A percentile compares a stretch with the other conserved stretches of the same genome.
These are phyloP conservation scores for Chenopodium formosanum DNA, from an alignment of 148 eudicot genomes.

Conservation along the genomic window DNA sequence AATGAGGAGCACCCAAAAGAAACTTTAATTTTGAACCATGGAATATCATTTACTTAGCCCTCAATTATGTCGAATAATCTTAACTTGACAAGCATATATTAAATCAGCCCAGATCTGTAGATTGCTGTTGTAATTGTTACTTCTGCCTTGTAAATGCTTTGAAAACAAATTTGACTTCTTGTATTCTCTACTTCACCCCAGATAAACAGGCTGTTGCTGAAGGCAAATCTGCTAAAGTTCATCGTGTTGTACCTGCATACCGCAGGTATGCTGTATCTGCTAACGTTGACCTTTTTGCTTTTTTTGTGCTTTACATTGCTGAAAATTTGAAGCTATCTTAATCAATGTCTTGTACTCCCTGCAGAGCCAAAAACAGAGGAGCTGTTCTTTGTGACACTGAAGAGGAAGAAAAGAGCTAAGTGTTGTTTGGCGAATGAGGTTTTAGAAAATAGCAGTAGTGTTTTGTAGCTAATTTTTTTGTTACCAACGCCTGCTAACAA, in stretches of 20 bases:
- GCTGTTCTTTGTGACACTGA: conserved; percentile 30
- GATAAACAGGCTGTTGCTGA: conserved; percentile 39
- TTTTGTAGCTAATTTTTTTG: not conserved
- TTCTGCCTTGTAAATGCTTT: not conserved
- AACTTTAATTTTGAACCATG: too few species aligned
- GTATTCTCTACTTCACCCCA: conserved; percentile 11
- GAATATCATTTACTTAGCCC: not conserved
- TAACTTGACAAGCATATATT: not conserved
- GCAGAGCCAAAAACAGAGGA: conserved; percentile 42
- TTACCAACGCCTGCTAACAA: not conserved
- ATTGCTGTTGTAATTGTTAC: not conserved
- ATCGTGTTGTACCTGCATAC: conserved; percentile 41
- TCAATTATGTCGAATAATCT: not conserved
- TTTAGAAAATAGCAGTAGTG: not conserved
- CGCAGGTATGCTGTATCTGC: conserved; percentile 32
- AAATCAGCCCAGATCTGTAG: not conserved
- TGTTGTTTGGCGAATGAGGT: not conserved
- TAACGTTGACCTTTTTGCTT: not conserved
- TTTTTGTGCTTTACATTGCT: not conserved
- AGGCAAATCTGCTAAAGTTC: conserved; percentile 34
- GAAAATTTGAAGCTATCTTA: not conserved
- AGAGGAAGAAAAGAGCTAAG: conserved; percentile 21
- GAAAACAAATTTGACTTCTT: conserved; percentile 8
- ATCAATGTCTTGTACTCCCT: not conserved
- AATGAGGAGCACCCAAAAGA: too few species aligned